Percentiles rank a stretch among this genome's conserved stretches.
These are phyloP conservation scores for Melastoma malabathricum DNA, from an alignment of 345 rosid genomes.

Conservation along the genomic window DNA sequence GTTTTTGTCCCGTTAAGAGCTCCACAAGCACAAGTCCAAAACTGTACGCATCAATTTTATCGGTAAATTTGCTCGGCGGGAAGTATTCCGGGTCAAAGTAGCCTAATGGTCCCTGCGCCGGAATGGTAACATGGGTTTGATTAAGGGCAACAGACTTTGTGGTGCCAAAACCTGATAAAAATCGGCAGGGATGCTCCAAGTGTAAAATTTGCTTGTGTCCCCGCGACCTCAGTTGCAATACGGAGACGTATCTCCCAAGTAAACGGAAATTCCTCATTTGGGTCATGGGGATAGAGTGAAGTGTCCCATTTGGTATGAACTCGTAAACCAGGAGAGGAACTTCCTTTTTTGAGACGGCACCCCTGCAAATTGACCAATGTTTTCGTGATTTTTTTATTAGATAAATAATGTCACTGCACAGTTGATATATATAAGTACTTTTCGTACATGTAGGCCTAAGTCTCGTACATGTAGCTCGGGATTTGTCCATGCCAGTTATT, in stretches of 20 bases:
- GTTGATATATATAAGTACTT: too few species aligned
- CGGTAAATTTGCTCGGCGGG: slow-evolving; percentile 4
- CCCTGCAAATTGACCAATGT: slow-evolving; percentile 7
- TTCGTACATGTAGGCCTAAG: too few species aligned
- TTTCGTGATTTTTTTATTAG: slow-evolving; percentile 5
- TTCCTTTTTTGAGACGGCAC: too few species aligned
- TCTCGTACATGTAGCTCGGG: too few species aligned
- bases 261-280: neutral
- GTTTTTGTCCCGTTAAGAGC: slow-evolving; percentile 4
- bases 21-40: slow-evolving; percentile 17
- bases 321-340: slow-evolving; percentile 6
- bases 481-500: too few species aligned
- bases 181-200: neutral
- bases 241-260: slow-evolving; percentile 4
- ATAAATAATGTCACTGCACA: too few species aligned
- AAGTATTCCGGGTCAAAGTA: slow-evolving; percentile 13
- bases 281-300: slow-evolving; percentile 2
- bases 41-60: slow-evolving; percentile 12
- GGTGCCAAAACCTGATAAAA: slow-evolving; percentile 12
- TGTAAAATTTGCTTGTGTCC: slow-evolving; percentile 10
- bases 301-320: slow-evolving; percentile 11
- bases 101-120: slow-evolving; percentile 11
- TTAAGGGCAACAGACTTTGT: slow-evolving; percentile 7
- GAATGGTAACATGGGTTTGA: slow-evolving; percentile 12
- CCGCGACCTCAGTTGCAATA: slow-evolving; percentile 11